Evolutionary conservation across 768 basidiomycete genomes (phyloP).

Genomic region (Suillus subaureus): DNA sequence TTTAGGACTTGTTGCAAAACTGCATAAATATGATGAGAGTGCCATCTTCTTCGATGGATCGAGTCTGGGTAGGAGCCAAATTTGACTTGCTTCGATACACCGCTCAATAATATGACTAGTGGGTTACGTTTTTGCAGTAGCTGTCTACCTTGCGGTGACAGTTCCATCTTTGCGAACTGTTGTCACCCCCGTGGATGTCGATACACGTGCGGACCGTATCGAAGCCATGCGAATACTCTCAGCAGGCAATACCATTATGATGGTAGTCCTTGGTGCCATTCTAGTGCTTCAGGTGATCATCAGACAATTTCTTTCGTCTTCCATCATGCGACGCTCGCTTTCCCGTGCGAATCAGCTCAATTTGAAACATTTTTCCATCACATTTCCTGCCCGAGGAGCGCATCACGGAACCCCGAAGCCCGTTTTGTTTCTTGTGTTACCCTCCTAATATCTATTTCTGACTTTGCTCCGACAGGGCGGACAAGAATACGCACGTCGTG

Average conservation of each 20-base stretch:
- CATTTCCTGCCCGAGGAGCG: conserved; percentile 1
- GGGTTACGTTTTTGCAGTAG: conserved; percentile 72
- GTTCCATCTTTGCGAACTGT: conserved; percentile 79
- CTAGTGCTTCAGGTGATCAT: conserved; percentile 70
- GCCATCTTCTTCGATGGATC: conserved; percentile 96
- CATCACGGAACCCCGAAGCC: neutral
- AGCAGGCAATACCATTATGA: conserved; percentile 87
- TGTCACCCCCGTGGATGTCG: conserved; percentile 55
- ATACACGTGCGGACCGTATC: conserved; percentile 65
- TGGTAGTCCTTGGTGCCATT: conserved; percentile 64
- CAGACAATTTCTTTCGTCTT: conserved; percentile 14
- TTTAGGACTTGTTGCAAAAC: conserved; percentile 72
- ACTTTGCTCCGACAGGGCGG: conserved; percentile 58
- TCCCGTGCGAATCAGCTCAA: conserved; percentile 14
- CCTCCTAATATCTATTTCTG: conserved; percentile 14
- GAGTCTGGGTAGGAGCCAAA: conserved; percentile 64
- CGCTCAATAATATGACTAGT: conserved; percentile 44
- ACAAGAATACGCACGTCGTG: conserved; percentile 78
- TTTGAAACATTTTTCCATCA: conserved; percentile 2
- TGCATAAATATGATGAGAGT: conserved; percentile 88
- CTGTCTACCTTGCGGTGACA: conserved; percentile 83
- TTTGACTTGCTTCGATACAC: conserved; percentile 12
- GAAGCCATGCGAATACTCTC: conserved; percentile 82
- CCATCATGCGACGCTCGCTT: conserved; percentile 15
- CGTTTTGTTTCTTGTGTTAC: conserved; percentile 5